Evolutionary conservation across 352 stramenopile genomes (phyloP).

Genomic region (Globisporangium alternatum): DNA sequence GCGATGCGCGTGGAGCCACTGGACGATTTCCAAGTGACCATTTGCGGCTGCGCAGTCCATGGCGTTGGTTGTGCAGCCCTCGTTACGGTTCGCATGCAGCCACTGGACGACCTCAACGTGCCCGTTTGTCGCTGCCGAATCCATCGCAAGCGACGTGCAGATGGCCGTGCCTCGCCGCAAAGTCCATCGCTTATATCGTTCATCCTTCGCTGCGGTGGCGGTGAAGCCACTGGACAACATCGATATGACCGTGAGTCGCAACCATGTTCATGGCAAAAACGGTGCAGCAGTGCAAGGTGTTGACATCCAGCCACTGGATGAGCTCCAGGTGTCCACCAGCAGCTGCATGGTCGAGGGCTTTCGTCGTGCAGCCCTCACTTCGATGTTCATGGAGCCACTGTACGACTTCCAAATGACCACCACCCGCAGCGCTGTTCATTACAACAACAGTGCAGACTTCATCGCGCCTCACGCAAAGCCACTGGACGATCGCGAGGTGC

Average conservation of each 20-base stretch:
- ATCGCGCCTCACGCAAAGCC: neutral
- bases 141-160: neutral
- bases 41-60: neutral
- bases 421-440: neutral
- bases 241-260: neutral
- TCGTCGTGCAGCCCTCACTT: slow-evolving; percentile 1
- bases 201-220: neutral
- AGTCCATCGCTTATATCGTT: slow-evolving; percentile 25
- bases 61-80: neutral
- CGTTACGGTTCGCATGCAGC: neutral
- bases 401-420: neutral
- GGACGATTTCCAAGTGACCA: neutral
- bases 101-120: neutral
- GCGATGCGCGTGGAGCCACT: neutral
- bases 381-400: slow-evolving; percentile 8
- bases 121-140: neutral
- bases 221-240: neutral
- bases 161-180: slow-evolving; percentile 27
- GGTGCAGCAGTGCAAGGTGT: neutral
- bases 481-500: neutral
- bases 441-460: neutral
- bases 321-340: neutral
- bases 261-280: neutral
- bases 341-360: neutral
- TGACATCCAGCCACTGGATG: neutral